phyloP scores from a whole-genome alignment of 2,329 filamentous ascomycete species.

The Albophoma yamanashiensis region DNA sequence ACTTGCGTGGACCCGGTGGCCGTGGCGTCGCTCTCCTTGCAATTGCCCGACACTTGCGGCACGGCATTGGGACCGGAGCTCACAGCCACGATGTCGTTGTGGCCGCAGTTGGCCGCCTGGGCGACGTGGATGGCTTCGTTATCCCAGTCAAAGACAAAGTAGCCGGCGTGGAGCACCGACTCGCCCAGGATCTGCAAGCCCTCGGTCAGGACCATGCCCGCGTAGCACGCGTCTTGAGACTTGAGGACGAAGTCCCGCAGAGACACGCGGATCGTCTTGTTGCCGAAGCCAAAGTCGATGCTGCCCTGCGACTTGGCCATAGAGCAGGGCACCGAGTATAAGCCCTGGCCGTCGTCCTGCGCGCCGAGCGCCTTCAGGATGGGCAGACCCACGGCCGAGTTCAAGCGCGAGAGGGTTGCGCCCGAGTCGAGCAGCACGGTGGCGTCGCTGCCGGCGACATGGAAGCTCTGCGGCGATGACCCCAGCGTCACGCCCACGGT shows the following conservation, averaged over 20 bases:
- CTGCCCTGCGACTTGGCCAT: constrained; percentile 23
- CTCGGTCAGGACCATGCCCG: constrained; percentile 28
- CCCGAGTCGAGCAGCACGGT: constrained; percentile 42
- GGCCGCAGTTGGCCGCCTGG: constrained; percentile 28
- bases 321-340: constrained; percentile 33
- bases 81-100: constrained; percentile 24
- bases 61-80: constrained; percentile 21
- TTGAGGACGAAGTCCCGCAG: constrained; percentile 35
- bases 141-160: constrained; percentile 36
- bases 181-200: constrained; percentile 33
- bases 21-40: constrained; percentile 17
- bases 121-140: constrained; percentile 29
- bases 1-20: constrained; percentile 1
- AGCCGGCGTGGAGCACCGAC: constrained; percentile 30
- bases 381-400: constrained; percentile 26
- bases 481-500: constrained; percentile 19
- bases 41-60: constrained; percentile 22
- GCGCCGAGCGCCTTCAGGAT: constrained; percentile 33
- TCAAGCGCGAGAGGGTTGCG: constrained; percentile 37
- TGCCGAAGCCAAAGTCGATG: constrained; percentile 37
- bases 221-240: constrained; percentile 23
- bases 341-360: constrained; percentile 26
- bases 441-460: constrained; percentile 18
- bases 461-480: constrained; percentile 11
- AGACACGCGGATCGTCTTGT: constrained; percentile 28